Base-by-base conservation (phyloP, 805 yeast species). In the Metschnikowia lochheadii region DNA sequence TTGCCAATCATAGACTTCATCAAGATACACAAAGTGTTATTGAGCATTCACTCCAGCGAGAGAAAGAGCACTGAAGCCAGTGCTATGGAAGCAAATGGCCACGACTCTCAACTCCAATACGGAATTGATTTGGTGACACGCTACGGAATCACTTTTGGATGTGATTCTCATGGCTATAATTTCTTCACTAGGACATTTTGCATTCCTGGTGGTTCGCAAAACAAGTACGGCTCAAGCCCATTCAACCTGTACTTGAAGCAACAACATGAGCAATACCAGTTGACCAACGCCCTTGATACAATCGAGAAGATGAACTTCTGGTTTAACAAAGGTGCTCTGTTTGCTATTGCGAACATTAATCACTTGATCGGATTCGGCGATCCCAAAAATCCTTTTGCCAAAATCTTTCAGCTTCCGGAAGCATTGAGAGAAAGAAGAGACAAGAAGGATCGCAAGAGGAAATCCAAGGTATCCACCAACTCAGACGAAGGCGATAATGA, bases 311-410 rank as follows among this genome's bases (percentile, higher is more conserved):
- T 78, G 60, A 83, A 81, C 51, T 86, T 85, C 58, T 87, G 89
- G 87, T 84, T 83, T 60, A 85, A 85, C 59, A 85, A 86, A 62
- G 83, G 89, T 1, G 79, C 90, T 3, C 77, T 83, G 36, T 85
- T 87, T 72, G 92, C 94, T 2, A 73, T 86, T 44, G 82, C 90
- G 26, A 87, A 87, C 59, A 81, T 87, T 48, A 78, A 82, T 58
- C 92, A 87, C 68, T 63, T 87, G 48, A 79, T 85, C 42, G 94
- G 94, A 1, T 84, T 87, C 65, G 95, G 94, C 33, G 86, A 85
- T 61, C 77, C 87, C 5, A 73, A 75, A 41, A 87, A 85, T 60
- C 90, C 92, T 17, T 86, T 87, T 68, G 89, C 92, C 5, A 80
- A 83, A 58, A 63, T 87, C 13, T 87, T 87, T 65, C 83, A 80